Percentiles rank a stretch among this genome's conserved stretches.
phyloP scores from a whole-genome alignment of 2,329 filamentous ascomycete genomes.

The Beauveria rudraprayagi region DNA sequence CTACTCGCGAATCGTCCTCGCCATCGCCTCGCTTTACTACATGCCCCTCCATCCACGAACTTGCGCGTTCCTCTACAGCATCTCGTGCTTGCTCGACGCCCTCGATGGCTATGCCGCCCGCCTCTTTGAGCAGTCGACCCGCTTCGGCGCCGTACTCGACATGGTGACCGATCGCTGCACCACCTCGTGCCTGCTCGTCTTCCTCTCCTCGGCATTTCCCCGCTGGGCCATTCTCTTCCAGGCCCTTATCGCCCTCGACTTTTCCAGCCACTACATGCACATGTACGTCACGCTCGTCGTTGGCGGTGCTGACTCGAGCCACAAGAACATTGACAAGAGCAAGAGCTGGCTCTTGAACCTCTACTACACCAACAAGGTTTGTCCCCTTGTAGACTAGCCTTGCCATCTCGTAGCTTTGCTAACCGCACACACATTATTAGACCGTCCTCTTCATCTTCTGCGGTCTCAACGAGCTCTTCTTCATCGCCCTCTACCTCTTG shows the following conservation, averaged over 20 bases:
- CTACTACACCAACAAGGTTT: conserved; percentile 95
- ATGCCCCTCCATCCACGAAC: conserved; percentile 98
- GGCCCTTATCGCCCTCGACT: conserved; percentile 80
- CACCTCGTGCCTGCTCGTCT: conserved; percentile 88
- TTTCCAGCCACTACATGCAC: conserved; percentile 97
- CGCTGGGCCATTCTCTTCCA: conserved; percentile 94
- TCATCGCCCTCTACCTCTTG: conserved; percentile 94
- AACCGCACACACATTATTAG: conserved; percentile 34
- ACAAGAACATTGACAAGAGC: conserved; percentile 88
- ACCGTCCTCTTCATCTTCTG: conserved; percentile 87
- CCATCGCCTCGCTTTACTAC: conserved; percentile 90
- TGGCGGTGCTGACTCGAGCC: conserved; percentile 70
- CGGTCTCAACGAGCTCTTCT: conserved; percentile 88
- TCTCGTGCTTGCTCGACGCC: conserved; percentile 92
- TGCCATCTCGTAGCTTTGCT: neutral
- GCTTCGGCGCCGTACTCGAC: conserved; percentile 92
- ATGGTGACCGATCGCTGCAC: conserved; percentile 99
- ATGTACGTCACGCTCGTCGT: conserved; percentile 95
- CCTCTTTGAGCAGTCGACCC: conserved; percentile 78
- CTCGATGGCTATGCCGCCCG: conserved; percentile 86
- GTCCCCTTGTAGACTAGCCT: conserved; percentile 21
- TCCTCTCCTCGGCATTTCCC: conserved; percentile 89
- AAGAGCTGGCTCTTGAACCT: conserved; percentile 85
- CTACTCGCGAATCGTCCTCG: conserved; percentile 70
- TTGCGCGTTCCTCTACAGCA: conserved; percentile 81